These are phyloP conservation scores for Aspergillus amoenus DNA, from an alignment of 2,329 filamentous ascomycete genomes.

Conservation along the genomic window DNA sequence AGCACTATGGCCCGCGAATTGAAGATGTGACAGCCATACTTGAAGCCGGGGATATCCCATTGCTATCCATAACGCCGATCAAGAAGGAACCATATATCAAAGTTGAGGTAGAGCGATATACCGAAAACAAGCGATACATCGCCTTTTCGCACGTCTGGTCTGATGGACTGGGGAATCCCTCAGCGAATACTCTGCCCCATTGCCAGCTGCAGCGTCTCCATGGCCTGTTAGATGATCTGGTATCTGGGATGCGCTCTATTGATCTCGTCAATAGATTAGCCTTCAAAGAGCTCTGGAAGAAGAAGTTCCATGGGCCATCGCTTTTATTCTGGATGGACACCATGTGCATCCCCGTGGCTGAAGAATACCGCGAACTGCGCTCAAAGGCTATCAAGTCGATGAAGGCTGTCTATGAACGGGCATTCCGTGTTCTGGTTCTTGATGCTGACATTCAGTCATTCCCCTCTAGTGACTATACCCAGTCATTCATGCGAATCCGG, in stretches of 20 bases:
- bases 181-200: not conserved
- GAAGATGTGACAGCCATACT: not conserved
- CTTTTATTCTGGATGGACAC: constrained; percentile 10
- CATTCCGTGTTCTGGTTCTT: constrained; percentile 4
- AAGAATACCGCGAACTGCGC: not conserved
- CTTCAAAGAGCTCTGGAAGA: constrained; percentile 6
- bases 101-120: constrained; percentile 1
- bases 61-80: not conserved
- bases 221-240: not conserved
- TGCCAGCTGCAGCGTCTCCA: constrained; percentile 4
- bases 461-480: not conserved
- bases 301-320: constrained; percentile 6
- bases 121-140: not conserved
- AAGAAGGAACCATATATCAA: constrained; percentile 3
- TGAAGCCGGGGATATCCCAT: not conserved
- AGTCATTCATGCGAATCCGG: constrained; percentile 7
- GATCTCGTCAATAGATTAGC: constrained; percentile 6
- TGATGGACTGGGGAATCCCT: constrained; percentile 7
- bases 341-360: constrained; percentile 1
- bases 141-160: constrained; percentile 11
- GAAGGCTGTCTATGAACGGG: constrained; percentile 7
- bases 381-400: constrained; percentile 5
- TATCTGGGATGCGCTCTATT: not conserved
- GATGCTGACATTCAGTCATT: constrained; percentile 4
- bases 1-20: not conserved